Conservation (phyloP, 257 asterid genomes). For the Solanum lignicaule region DNA sequence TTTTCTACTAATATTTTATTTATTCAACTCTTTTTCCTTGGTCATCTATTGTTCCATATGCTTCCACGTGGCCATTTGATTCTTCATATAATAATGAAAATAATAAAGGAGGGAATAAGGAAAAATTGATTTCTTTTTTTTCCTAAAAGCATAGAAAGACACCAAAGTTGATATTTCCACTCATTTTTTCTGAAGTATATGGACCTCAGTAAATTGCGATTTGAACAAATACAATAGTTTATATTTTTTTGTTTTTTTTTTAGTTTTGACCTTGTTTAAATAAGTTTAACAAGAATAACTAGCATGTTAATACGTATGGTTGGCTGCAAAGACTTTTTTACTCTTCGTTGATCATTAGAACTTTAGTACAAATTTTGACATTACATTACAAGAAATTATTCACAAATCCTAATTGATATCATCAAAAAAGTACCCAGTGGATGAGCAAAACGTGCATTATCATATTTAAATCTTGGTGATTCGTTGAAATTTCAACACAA, state of each 20-base stretch:
- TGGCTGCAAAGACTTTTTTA: neutral
- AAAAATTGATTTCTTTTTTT: neutral
- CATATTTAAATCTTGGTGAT: no score
- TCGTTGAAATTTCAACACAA: neutral
- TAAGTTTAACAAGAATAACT: neutral
- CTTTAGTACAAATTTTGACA: neutral
- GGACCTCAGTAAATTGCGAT: neutral
- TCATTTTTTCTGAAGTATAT: neutral
- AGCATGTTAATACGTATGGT: no score
- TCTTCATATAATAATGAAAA: neutral
- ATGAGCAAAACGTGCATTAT: rapidly evolving
- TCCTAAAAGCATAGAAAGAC: neutral
- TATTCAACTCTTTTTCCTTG: neutral
- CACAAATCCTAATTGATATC: neutral
- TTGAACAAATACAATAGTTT: neutral
- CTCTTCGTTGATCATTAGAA: neutral
- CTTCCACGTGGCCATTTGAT: neutral
- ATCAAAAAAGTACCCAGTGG: neutral
- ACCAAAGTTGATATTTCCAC: neutral
- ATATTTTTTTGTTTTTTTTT: no score
- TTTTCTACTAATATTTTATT: neutral
- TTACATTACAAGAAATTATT: neutral
- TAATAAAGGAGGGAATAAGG: neutral
- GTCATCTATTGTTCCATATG: neutral
- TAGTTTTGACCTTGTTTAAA: neutral